Evolutionary conservation across 495 filamentous ascomycete species (phyloP).

Genomic region (Neurospora tetraspora): DNA sequence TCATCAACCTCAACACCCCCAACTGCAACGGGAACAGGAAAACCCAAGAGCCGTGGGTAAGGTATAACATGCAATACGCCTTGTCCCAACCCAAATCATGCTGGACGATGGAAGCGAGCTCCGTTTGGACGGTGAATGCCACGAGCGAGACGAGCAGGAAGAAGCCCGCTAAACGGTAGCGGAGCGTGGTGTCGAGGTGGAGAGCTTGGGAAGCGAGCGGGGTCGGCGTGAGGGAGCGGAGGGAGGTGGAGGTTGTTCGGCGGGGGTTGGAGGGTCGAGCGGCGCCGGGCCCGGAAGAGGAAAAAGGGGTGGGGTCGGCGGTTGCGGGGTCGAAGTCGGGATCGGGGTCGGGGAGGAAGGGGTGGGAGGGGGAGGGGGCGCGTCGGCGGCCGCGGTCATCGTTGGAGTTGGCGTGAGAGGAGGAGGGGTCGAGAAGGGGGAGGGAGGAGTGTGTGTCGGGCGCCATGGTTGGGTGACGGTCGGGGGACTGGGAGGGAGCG

Average conservation of each 20-base stretch:
- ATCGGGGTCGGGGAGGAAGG: background rate
- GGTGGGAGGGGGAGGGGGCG: background rate
- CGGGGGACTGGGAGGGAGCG: background rate
- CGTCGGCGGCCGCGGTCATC: conserved; percentile 1
- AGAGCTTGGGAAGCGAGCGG: conserved; percentile 35
- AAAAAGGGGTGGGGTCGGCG: background rate
- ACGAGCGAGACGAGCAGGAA: conserved; percentile 74
- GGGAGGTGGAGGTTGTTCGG: conserved; percentile 6
- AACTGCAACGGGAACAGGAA: conserved; percentile 82
- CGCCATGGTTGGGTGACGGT: background rate
- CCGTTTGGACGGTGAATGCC: conserved; percentile 81
- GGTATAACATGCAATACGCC: conserved; percentile 95
- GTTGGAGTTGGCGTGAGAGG: background rate
- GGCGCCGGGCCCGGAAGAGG: background rate
- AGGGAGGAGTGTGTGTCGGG: conserved; percentile 1
- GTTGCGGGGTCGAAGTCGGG: background rate
- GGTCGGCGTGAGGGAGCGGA: conserved; percentile 14
- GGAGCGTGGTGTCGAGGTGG: conserved; percentile 50
- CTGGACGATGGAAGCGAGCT: conserved; percentile 89
- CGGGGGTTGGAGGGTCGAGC: conserved; percentile 8
- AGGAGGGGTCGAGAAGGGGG: conserved; percentile 3
- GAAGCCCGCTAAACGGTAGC: conserved; percentile 75
- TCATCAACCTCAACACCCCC: conserved; percentile 63
- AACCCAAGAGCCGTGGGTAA: conserved; percentile 90
- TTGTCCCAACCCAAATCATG: conserved; percentile 86